Base-by-base conservation (phyloP, 2,329 filamentous ascomycete genomes). In the Curvularia spicifera region DNA sequence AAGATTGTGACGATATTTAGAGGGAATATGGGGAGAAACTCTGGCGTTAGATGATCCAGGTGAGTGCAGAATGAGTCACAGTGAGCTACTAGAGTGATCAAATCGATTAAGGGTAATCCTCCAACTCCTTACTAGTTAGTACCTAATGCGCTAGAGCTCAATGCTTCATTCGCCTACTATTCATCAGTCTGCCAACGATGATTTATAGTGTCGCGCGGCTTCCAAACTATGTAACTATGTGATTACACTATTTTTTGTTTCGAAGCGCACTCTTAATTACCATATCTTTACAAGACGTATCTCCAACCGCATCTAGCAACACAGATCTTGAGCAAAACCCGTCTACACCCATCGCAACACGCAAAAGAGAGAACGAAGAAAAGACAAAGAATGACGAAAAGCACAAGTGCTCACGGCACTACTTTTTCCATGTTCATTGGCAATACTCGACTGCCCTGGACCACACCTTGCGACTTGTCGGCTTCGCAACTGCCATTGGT, bases 341-440 rank as follows among this genome's bases (percentile, higher is more conserved):
- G 13, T 2, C 33, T 35, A 12, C 13, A n/a, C 33, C 33, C 33
- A 35, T n/a, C 33, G 5, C 33, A 5, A 35, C 33, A 35, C 33
- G 33, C 12, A 35, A 15, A 35, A 5, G 5, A 35, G 33, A 35
- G 33, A 35, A n/a, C 12, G 37, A 20, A 10, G 37, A 40, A 5
- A 40, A 40, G 10, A 40, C 7, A 2, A 40, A 40, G 4, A 8
- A 40, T 40, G 37, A 2, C 1, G 7, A 10, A 40, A 40, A 40
- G n/a, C 5, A 20, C 1, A n/a, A 45, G 9, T 22, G 42, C 22
- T 45, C 42, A 5, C 12, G 29, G 4, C 42, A 28, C 22, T 45
- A 45, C 42, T 45, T 45, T 45, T 10, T 45, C 42, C 42, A 22
- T 45, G 42, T 45, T 8, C 42, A 45, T 45, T 45, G 42, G 42